Conservation (phyloP, 768 basidiomycete genomes). For the Mycena haematopus region DNA sequence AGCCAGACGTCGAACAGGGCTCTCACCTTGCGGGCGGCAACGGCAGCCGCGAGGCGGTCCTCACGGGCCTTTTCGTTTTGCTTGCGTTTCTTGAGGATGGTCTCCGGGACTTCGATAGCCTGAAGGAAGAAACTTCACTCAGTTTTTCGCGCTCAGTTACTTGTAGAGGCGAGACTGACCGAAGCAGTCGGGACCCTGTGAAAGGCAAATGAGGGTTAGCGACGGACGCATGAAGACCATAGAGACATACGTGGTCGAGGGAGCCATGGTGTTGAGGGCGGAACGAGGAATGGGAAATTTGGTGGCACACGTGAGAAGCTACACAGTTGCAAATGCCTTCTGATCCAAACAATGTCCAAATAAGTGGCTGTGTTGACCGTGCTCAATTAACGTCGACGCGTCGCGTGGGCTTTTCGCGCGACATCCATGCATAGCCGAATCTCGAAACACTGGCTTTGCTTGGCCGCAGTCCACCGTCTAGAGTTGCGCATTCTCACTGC, state of each 20-base stretch:
- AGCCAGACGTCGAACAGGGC: slow-evolving; percentile 23
- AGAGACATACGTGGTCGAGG: slow-evolving; percentile 60
- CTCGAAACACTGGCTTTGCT: background rate
- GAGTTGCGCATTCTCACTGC: background rate
- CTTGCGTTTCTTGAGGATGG: slow-evolving; percentile 99
- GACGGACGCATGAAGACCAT: background rate
- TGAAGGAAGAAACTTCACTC: slow-evolving; percentile 36
- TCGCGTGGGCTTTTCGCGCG: too few species aligned
- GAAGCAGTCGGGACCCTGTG: slow-evolving; percentile 62
- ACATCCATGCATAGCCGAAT: too few species aligned
- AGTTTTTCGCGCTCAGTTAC: background rate
- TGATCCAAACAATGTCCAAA: background rate
- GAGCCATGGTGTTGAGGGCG: slow-evolving; percentile 62
- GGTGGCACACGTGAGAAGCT: background rate
- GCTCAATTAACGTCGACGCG: too few species aligned
- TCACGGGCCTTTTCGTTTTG: slow-evolving; percentile 96
- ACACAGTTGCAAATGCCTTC: background rate
- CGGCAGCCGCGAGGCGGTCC: slow-evolving; percentile 85
- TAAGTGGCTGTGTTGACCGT: background rate
- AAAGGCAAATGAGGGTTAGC: slow-evolving; percentile 12
- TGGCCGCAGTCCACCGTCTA: background rate
- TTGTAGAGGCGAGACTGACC: slow-evolving; percentile 44
- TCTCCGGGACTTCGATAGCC: slow-evolving; percentile 98
- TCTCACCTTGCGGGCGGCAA: slow-evolving; percentile 88
- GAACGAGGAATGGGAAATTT: background rate